Evolutionary conservation across 441 rosid species (phyloP), one percentile per base, ranked within the genome.

Genomic region (Capsella rubella): DNA sequence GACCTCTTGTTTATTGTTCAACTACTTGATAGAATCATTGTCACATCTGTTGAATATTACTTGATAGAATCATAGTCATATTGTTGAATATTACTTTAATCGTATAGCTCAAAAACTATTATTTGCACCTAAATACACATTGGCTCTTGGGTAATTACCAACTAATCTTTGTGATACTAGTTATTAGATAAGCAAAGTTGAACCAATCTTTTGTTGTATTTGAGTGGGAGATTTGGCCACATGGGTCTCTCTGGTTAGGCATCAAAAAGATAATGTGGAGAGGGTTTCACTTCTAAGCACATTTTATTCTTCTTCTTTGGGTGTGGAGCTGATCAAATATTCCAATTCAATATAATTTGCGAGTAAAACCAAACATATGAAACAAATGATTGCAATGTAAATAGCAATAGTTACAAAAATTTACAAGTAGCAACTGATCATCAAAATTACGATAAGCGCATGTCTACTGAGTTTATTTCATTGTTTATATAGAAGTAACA

Each of bases 21-120:
- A 57, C 37, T 57, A 34, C 5, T 11, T 58, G 7, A 40, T 28
- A 39, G 15, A 9, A 27, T 50, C 58, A 43, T 40, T 28, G 72
- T 69, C 64, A 69, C 45, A 57, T 68, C 6, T 69, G 8, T 43
- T 45, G 53, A 40, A 68, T 53, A 54, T 32, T 28, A 15, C 29
- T 55, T 39, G 15, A 18, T 18, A 18, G 21, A 18, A 18, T 18
- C 21, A 18, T 18, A 18, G 21, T 18, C 21, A 18, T 18, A 18
- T 18, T 18, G 21, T 18, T 18, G 21, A 18, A 18, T 18, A 18
- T 18, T 18, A 18, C 21, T 18, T 18, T 18, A 18, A 18, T 1
- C 21, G 21, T 18, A 18, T 18, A 18, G 21, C 21, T 18, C 21
- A 18, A 18, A 18, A 18, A 18, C 21, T 18, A 18, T 18, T 18